phyloP scores from a whole-genome alignment of 108 stramenopile genomes.

The Fragilaria crotonensis region DNA sequence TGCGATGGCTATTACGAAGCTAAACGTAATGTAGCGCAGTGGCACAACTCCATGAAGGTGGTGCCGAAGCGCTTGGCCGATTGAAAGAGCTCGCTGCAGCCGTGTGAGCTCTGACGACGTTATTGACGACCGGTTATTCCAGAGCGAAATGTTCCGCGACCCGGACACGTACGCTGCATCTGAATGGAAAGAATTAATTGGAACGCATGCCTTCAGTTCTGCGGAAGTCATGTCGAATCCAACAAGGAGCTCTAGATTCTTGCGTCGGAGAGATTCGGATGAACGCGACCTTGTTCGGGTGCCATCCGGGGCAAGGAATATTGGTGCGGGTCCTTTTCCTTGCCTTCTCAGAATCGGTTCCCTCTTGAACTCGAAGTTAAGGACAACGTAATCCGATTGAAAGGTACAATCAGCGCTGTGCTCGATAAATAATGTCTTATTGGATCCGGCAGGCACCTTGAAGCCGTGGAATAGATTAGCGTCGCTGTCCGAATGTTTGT shows the following conservation, averaged over 20 bases:
- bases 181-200: background rate
- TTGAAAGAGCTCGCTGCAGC: background rate
- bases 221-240: conserved; percentile 8
- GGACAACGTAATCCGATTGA: conserved; percentile 42
- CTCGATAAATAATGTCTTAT: conserved; percentile 47
- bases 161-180: background rate
- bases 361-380: conserved; percentile 34
- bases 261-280: conserved; percentile 2
- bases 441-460: conserved; percentile 52
- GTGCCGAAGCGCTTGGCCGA: background rate
- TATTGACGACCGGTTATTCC: background rate
- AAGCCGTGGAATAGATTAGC: conserved; percentile 31
- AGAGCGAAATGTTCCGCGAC: background rate
- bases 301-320: conserved; percentile 42
- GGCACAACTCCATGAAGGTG: background rate
- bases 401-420: conserved; percentile 53
- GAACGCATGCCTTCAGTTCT: conserved; percentile 24
- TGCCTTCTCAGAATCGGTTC: background rate
- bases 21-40: too few species aligned
- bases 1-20: too few species aligned
- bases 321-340: conserved; percentile 14
- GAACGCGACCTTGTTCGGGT: conserved; percentile 19
- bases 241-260: background rate
- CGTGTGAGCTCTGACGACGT: background rate
- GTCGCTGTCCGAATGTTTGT: conserved; percentile 4